phyloP scores from a whole-genome alignment of 805 yeast genomes.

The Candida stauntonica region DNA sequence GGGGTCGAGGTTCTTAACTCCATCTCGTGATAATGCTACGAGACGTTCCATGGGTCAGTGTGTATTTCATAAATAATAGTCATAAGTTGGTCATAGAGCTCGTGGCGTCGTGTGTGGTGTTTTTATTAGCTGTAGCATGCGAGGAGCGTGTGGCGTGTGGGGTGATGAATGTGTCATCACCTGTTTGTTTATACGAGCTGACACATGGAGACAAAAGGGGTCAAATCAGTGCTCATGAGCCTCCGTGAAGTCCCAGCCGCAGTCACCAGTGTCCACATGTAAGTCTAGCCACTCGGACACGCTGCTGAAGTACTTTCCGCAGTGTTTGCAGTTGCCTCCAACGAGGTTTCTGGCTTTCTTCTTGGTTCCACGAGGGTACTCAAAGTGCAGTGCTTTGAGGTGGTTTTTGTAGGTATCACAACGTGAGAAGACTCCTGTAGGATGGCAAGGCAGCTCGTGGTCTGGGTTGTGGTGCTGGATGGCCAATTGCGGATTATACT shows the following conservation, averaged over 20 bases:
- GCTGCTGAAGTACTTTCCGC: constrained; percentile 58
- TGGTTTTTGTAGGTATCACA: constrained; percentile 93
- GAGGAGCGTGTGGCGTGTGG: no score
- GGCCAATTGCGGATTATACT: constrained; percentile 2
- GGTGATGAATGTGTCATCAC: no score
- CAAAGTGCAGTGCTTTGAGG: constrained; percentile 83
- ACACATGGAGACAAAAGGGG: no score
- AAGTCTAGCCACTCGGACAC: constrained; percentile 77
- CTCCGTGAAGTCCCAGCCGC: constrained; percentile 16
- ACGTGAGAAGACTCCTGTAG: constrained; percentile 79
- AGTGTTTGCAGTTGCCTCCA: constrained; percentile 72
- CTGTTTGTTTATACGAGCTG: no score
- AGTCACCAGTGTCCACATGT: constrained; percentile 53
- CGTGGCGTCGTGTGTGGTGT: no score
- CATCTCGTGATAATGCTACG: no score
- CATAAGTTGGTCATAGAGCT: no score
- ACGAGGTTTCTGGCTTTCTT: constrained; percentile 68
- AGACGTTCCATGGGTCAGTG: no score
- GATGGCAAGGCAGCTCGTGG: constrained; percentile 50
- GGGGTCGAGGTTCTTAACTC: no score
- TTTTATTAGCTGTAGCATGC: no score
- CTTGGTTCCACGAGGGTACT: constrained; percentile 81
- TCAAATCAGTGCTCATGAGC: no score
- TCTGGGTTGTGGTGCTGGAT: neutral
- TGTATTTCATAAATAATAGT: no score